phyloP scores from a whole-genome alignment of 108 stramenopile genomes.

The Discostella pseudostelligera region DNA sequence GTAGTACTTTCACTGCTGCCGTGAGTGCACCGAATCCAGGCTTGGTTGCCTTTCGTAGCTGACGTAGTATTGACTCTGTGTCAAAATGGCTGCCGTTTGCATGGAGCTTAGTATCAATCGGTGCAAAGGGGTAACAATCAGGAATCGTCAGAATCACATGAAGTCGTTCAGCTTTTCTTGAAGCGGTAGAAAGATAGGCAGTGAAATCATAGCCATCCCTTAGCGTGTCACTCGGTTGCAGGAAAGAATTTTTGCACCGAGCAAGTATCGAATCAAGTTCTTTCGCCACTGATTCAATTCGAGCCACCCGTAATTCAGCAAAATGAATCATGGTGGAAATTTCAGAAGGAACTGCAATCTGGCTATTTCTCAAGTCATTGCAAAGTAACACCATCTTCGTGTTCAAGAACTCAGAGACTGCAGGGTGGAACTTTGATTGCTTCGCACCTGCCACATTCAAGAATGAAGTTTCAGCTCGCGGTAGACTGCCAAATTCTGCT shows the following conservation, averaged over 20 bases:
- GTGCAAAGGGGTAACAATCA: conserved; percentile 67
- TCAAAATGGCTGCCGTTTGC: conserved; percentile 42
- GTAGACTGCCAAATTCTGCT: conserved; percentile 12
- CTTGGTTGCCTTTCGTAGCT: conserved; percentile 55
- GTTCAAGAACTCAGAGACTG: conserved; percentile 30
- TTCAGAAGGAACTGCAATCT: conserved; percentile 11
- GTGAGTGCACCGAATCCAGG: conserved; percentile 76
- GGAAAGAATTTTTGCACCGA: conserved; percentile 35
- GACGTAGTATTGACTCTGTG: conserved; percentile 45
- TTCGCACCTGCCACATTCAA: conserved; percentile 22
- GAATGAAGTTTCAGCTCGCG: conserved; percentile 22
- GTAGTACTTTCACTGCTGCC: conserved; percentile 52
- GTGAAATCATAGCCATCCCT: conserved; percentile 39
- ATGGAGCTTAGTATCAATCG: conserved; percentile 48
- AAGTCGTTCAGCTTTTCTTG: conserved; percentile 28
- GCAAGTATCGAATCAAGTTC: conserved; percentile 27
- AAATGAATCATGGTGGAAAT: conserved; percentile 34
- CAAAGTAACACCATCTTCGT: conserved; percentile 34
- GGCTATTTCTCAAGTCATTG: conserved; percentile 24
- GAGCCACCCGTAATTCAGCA: conserved; percentile 29
- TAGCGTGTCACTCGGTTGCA: conserved; percentile 32
- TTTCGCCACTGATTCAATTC: conserved; percentile 36
- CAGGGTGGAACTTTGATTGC: conserved; percentile 33
- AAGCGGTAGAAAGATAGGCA: conserved; percentile 44
- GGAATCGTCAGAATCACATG: conserved; percentile 50